Conservation (phyloP, 495 filamentous ascomycete genomes). For the Choiromyces venosus region DNA sequence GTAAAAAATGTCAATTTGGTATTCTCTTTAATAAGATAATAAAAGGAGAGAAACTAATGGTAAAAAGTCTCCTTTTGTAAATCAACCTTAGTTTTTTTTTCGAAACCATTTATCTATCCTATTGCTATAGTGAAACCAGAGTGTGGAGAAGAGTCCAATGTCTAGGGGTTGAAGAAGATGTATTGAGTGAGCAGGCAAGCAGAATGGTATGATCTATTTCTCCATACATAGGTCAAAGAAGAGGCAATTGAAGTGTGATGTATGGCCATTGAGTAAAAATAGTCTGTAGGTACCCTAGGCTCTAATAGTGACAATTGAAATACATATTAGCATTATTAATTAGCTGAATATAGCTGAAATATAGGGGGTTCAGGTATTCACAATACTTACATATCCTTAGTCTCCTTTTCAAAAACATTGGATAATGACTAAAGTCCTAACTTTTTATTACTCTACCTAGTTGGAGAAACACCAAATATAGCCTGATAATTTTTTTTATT, state of each 20-base stretch:
- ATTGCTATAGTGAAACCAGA: not conserved
- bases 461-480: constrained; percentile 4
- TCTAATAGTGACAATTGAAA: not conserved
- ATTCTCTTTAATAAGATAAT: not conserved
- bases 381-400: not conserved
- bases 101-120: not conserved
- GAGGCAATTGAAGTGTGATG: not conserved
- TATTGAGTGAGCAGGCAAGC: not conserved
- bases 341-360: not conserved
- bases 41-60: not conserved
- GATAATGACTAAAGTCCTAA: constrained; percentile 13
- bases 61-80: not conserved
- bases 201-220: not conserved
- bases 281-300: not conserved
- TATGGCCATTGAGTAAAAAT: not conserved
- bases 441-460: constrained; percentile 10
- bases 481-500: not conserved
- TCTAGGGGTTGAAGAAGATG: not conserved
- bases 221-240: not conserved
- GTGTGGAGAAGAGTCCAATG: not conserved
- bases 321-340: not conserved
- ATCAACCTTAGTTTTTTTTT: not conserved
- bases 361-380: no score
- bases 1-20: not conserved
- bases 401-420: constrained; percentile 5